Percentiles rank a stretch among this genome's conserved stretches.
Conservation (phyloP, 306 rosid species). For the Medicago arabica region DNA sequence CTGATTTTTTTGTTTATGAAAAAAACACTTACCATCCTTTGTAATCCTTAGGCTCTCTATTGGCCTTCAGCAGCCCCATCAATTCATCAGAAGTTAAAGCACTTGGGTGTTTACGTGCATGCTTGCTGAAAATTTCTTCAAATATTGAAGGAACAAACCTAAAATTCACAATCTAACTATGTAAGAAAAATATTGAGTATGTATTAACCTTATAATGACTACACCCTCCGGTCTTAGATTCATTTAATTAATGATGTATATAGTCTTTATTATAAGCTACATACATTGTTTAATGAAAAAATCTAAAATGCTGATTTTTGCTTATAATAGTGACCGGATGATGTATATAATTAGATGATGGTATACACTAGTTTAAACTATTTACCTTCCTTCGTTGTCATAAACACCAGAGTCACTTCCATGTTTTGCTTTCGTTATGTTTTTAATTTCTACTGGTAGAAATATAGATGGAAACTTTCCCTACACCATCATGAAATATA, state of each 20-base stretch:
- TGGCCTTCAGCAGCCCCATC: constrained; percentile 56
- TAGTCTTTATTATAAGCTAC: too few species aligned
- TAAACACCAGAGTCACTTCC: constrained; percentile 91
- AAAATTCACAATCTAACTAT: background rate
- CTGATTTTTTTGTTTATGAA: background rate
- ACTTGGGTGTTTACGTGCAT: constrained; percentile 53
- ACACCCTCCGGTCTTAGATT: too few species aligned
- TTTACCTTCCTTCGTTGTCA: constrained; percentile 83
- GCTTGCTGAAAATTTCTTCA: constrained; percentile 77
- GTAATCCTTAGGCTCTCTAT: constrained; percentile 67
- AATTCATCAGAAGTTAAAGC: constrained; percentile 80
- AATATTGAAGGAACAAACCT: constrained; percentile 84
- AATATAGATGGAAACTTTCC: constrained; percentile 69
- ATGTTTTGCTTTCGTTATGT: constrained; percentile 68
- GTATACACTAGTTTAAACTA: too few species aligned
- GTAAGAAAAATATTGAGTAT: background rate
- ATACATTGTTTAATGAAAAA: too few species aligned
- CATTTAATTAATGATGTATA: too few species aligned
- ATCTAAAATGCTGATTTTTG: too few species aligned
- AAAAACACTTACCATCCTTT: constrained; percentile 66
- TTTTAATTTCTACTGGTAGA: constrained; percentile 72
- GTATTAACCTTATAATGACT: background rate
- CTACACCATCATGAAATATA: constrained; percentile 41
- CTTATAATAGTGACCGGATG: too few species aligned
- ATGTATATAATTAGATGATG: background rate